Evolutionary conservation across 192 early-diverging fungal species (phyloP), one percentile per base, ranked within the genome.

Genomic region (Obelidium mucronatum): DNA sequence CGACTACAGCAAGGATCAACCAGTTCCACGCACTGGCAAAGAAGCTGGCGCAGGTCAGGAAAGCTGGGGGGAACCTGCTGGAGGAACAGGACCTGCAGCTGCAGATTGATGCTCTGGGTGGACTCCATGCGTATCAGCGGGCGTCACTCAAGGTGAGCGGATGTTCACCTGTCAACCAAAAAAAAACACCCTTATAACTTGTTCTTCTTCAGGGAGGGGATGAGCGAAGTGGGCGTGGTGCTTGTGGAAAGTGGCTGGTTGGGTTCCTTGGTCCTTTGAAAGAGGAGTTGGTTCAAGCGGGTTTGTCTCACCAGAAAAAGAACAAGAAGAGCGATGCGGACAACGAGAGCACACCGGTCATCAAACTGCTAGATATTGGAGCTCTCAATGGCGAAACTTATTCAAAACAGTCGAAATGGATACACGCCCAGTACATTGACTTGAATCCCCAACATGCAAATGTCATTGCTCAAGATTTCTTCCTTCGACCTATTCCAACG

Each of bases 91-190:
- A 24, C 30, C 65, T 82, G 30, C 11, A 61, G 40, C 37, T 40
- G 22, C 77, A 76, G 66, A 78, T 97, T 77, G 88, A 93, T 24
- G 79, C 82, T 13, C 84, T 97, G 71, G 96, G 96, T 30, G 96
- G 96, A 0, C 75, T 97, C 36, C 90, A 97, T 68, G 91, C 90
- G 79, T 97, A 97, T 73, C 96, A 97, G 56, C 86, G 90, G 58
- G 96, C 96, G 0, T 91, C 90, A 1, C 84, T 94, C 0, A 72
- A 67, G 44, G 44, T 48, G 44, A 6, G 44, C 8, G 44, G 44
- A 6, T 48, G 44, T 48, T 48, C 19, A n/a, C n/a, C n/a, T n/a
- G n/a, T n/a, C n/a, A n/a, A n/a, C n/a, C n/a, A n/a, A n/a, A n/a
- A n/a, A n/a, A n/a, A n/a, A 19, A 48, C 44, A 48, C 19, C 44